Evolutionary conservation across 305 asterid species (phyloP).

Genomic region (Fraxinus floribunda): DNA sequence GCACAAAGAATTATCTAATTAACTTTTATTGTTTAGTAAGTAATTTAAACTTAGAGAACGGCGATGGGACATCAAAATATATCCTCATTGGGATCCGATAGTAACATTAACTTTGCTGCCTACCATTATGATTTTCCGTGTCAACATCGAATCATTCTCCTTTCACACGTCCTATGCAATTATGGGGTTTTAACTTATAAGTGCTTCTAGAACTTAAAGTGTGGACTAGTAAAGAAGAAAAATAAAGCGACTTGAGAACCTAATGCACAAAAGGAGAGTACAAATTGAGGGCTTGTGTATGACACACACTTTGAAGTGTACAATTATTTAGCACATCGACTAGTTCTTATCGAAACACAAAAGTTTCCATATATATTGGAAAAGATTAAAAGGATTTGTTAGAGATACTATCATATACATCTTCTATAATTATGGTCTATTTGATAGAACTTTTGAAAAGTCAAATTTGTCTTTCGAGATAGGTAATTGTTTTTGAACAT

Average conservation of each 20-base stretch:
- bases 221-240: neutral
- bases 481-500: neutral
- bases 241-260: conserved; percentile 15
- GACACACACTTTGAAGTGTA: neutral
- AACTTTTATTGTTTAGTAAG: neutral
- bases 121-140: neutral
- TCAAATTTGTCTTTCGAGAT: neutral
- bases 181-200: neutral
- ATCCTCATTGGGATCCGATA: neutral
- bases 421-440: neutral
- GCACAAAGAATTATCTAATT: conserved; percentile 24
- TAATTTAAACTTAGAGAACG: neutral
- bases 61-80: conserved; percentile 15
- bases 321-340: neutral
- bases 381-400: neutral
- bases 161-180: neutral
- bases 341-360: neutral
- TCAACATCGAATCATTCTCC: conserved; percentile 19
- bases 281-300: neutral
- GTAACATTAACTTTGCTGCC: neutral
- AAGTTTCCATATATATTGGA: neutral
- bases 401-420: neutral
- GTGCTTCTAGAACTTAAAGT: neutral
- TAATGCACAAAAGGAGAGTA: neutral
- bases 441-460: neutral